Percentiles rank a stretch among this genome's conserved stretches.
Evolutionary conservation across 2,329 filamentous ascomycete species (phyloP).

Genomic region (Neopestalotiopsis clavispora): DNA sequence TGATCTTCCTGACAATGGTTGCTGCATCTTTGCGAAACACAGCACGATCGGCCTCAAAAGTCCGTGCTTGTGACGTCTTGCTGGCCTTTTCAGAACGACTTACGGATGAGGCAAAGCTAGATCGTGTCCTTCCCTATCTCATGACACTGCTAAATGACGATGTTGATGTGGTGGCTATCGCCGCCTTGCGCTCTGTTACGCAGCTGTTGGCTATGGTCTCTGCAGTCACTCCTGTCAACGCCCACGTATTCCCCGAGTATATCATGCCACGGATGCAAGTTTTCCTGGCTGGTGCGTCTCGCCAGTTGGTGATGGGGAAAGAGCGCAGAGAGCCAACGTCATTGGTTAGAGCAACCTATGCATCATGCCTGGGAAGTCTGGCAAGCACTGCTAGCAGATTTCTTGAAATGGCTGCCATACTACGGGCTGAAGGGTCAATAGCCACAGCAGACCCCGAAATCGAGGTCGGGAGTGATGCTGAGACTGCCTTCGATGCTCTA

Average conservation of each 20-base stretch:
- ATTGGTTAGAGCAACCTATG: slow-evolving; percentile 87
- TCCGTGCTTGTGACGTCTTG: slow-evolving; percentile 89
- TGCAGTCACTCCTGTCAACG: slow-evolving; percentile 81
- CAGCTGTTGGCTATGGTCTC: slow-evolving; percentile 87
- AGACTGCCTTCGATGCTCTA: slow-evolving; percentile 77
- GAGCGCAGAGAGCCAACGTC: slow-evolving; percentile 60
- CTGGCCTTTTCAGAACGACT: slow-evolving; percentile 89
- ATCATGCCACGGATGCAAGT: slow-evolving; percentile 68
- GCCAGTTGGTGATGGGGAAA: slow-evolving; percentile 37
- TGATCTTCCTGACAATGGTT: slow-evolving; percentile 89
- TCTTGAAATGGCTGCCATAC: slow-evolving; percentile 86
- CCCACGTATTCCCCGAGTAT: slow-evolving; percentile 72
- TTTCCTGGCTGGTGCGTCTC: slow-evolving; percentile 49
- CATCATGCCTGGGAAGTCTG: slow-evolving; percentile 86
- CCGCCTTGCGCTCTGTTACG: slow-evolving; percentile 84
- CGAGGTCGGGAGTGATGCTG: slow-evolving; percentile 71
- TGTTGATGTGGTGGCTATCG: slow-evolving; percentile 82
- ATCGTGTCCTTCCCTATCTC: slow-evolving; percentile 89
- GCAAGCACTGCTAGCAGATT: slow-evolving; percentile 86
- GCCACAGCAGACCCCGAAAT: slow-evolving; percentile 78
- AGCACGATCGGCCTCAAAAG: slow-evolving; percentile 82
- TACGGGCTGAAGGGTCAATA: slow-evolving; percentile 82
- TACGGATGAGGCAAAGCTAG: slow-evolving; percentile 94
- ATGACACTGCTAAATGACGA: slow-evolving; percentile 82
- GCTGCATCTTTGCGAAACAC: slow-evolving; percentile 90